Base-by-base conservation (phyloP, 75 land plant species). In the Pinus tabuliformis region DNA sequence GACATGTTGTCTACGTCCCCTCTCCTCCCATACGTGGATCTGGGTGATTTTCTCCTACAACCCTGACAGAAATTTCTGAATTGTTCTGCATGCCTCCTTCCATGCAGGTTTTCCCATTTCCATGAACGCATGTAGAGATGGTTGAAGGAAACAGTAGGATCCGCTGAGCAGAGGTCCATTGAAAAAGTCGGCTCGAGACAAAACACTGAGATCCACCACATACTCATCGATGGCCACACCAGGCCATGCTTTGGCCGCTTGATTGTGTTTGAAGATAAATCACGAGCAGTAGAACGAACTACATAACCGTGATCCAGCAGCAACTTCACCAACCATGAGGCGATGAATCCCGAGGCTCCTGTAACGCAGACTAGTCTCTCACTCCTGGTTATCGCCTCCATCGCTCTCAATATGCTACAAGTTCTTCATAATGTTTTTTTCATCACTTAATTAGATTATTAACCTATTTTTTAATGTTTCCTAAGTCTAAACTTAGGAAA, bases 181-280 rank as follows among this genome's bases (percentile, higher is more conserved):
- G 84, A 97, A 95, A 66, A 95, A 90, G 2, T 91, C 93, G 2
- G 96, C 91, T 8, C 73, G 65, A 14, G 93, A 74, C 62, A 97
- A 28, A 49, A 77, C 91, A 22, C 89, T 83, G 78, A 97, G 90
- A 75, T 97, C 99, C 63, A 97, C 70, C 4, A 97, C 94, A 70
- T 70, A 80, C 28, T 97, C 96, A 1, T 98, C 99, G 78, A 97
- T 95, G 65, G 99, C 99, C 54, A 97, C 96, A 20, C 98, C 94
- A 86, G 20, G 93, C 83, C n/a, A 49, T 22, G 36, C 56, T 66
- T 17, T 74, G 78, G 24, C 18, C 60, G 16, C 61, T 1, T 45
- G 52, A 9, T 45, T 45, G 9, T 91, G 95, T 62, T 84, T 77
- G 89, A 97, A 97, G 33, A 95, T 52, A 68, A 73, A 26, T 33